These are phyloP conservation scores for Phytomonas sp. DNA, from an alignment of 208 protist genomes.

Conservation along the genomic window DNA sequence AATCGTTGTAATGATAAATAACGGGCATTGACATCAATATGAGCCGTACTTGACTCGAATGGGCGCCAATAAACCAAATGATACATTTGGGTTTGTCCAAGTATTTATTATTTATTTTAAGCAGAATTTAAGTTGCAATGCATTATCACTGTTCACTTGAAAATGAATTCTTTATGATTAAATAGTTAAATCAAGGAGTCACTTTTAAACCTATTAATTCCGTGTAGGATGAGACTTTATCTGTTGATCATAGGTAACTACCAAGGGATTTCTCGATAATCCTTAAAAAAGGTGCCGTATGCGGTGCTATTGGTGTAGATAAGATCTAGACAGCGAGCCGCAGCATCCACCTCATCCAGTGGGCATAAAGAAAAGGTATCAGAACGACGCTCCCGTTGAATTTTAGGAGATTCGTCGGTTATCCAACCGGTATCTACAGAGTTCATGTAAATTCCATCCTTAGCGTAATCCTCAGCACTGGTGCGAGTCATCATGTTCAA, in stretches of 20 bases:
- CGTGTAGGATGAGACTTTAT: neutral
- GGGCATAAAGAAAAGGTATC: conserved; percentile 69
- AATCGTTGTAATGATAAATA: neutral
- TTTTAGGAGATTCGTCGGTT: conserved; percentile 91
- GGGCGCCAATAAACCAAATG: neutral
- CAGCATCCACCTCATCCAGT: conserved; percentile 94
- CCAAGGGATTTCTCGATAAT: conserved; percentile 85
- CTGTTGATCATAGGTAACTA: conserved; percentile 15
- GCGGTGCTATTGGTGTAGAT: conserved; percentile 79
- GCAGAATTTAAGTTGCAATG: neutral
- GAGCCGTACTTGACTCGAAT: neutral
- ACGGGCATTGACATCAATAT: neutral
- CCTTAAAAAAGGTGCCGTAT: conserved; percentile 88
- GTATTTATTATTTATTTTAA: neutral
- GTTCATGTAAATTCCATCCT: conserved; percentile 95
- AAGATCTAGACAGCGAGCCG: conserved; percentile 92
- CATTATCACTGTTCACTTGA: neutral
- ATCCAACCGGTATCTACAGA: conserved; percentile 97
- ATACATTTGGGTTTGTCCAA: neutral
- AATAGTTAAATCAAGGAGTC: neutral
- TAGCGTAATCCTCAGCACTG: conserved; percentile 84
- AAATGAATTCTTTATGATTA: neutral
- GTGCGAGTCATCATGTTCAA: conserved; percentile 99
- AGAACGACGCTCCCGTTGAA: conserved; percentile 72
- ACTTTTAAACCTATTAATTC: neutral